These are phyloP conservation scores for Aspergillus sclerotiicarbonarius DNA, from an alignment of 495 filamentous ascomycete species.

Conservation along the genomic window DNA sequence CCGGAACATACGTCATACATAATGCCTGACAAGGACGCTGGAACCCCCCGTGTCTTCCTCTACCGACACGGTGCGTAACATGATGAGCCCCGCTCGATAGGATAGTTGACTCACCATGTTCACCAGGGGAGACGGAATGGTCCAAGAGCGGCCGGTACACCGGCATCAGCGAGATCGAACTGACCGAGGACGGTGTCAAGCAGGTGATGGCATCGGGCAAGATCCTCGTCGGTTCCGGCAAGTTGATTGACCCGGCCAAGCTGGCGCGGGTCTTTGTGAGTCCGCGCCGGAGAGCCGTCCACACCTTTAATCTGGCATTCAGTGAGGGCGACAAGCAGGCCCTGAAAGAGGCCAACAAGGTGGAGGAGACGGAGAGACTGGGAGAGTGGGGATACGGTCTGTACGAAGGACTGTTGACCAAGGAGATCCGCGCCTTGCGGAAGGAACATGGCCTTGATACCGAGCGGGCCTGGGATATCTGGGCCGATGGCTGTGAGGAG, in stretches of 20 bases:
- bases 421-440: conserved; percentile 61
- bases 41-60: neutral
- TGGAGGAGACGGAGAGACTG: conserved; percentile 60
- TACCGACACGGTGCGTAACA: neutral
- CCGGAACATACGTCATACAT: neutral
- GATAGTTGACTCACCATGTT: neutral
- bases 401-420: conserved; percentile 75
- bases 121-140: conserved; percentile 78
- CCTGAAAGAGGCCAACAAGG: conserved; percentile 28
- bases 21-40: neutral
- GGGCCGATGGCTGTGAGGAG: conserved; percentile 73
- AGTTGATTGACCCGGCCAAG: conserved; percentile 67
- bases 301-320: conserved; percentile 72
- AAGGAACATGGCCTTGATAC: conserved; percentile 57
- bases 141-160: conserved; percentile 83
- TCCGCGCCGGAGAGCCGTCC: conserved; percentile 70
- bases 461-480: conserved; percentile 69
- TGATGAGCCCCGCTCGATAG: neutral
- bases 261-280: conserved; percentile 78
- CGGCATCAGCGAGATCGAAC: conserved; percentile 73
- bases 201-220: conserved; percentile 67
- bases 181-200: conserved; percentile 71
- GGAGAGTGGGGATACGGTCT: conserved; percentile 87
- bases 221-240: conserved; percentile 69
- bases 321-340: conserved; percentile 31